Percentiles rank a stretch among this genome's conserved stretches.
Conservation (phyloP, 176 grass and related monocot genomes). For the Aegilops speltoides region DNA sequence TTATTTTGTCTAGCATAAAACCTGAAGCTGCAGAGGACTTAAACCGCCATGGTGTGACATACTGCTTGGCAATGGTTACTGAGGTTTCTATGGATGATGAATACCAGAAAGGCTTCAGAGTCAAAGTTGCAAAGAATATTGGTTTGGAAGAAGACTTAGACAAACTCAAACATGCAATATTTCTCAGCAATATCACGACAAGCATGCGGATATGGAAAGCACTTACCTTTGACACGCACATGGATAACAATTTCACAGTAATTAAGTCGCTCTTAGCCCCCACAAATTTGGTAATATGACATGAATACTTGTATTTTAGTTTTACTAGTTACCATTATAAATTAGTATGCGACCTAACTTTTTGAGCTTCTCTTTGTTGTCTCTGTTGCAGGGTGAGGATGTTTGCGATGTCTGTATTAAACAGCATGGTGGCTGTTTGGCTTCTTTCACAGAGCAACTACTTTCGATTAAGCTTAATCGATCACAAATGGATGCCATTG, state of each 20-base stretch:
- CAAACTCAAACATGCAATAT: conserved; percentile 44
- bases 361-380: neutral
- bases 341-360: neutral
- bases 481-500: conserved; percentile 52
- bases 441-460: conserved; percentile 28
- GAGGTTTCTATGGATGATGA: conserved; percentile 52
- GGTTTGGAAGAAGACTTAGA: conserved; percentile 12
- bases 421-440: conserved; percentile 6
- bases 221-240: neutral
- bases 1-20: conserved; percentile 58
- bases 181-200: conserved; percentile 50
- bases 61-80: conserved; percentile 55
- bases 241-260: conserved; percentile 58
- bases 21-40: conserved; percentile 45
- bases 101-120: conserved; percentile 40
- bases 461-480: conserved; percentile 47
- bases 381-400: conserved; percentile 30
- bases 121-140: conserved; percentile 38
- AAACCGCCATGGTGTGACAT: conserved; percentile 34
- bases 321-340: neutral
- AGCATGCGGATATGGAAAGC: conserved; percentile 60
- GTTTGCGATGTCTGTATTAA: conserved; percentile 2
- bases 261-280: conserved; percentile 46
- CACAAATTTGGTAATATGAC: conserved; percentile 40
- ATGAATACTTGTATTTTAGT: neutral